These are phyloP conservation scores for Claviceps lovelessii DNA, from an alignment of 2,329 filamentous ascomycete species.

Conservation along the genomic window DNA sequence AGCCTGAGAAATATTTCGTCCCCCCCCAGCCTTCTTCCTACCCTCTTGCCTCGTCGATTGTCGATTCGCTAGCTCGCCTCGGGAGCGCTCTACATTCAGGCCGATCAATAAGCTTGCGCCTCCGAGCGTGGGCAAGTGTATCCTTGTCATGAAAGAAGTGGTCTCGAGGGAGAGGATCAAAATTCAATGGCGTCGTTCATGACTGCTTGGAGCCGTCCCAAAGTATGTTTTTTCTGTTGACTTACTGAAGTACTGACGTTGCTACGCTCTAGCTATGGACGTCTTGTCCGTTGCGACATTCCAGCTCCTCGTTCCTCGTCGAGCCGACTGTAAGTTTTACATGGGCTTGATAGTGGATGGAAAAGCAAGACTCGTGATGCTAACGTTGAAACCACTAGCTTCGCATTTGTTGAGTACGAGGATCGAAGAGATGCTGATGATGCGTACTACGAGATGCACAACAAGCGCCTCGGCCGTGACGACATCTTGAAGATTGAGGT, in stretches of 20 bases:
- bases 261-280: conserved; percentile 60
- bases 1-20: conserved; percentile 1
- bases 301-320: conserved; percentile 86
- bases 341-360: background rate
- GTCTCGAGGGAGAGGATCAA: background rate
- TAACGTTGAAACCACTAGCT: conserved; percentile 33
- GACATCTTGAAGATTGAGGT: conserved; percentile 97
- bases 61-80: conserved; percentile 16
- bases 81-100: conserved; percentile 15
- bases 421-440: conserved; percentile 96
- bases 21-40: conserved; percentile 8
- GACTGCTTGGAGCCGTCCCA: background rate
- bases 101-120: conserved; percentile 11
- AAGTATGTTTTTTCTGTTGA: conserved; percentile 4
- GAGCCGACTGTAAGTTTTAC: conserved; percentile 72
- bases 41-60: conserved; percentile 11
- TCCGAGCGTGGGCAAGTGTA: conserved; percentile 8
- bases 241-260: conserved; percentile 16
- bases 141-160: conserved; percentile 5
- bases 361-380: background rate
- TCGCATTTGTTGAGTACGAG: conserved; percentile 98
- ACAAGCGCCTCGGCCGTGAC: conserved; percentile 93
- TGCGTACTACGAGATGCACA: conserved; percentile 99
- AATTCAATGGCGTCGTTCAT: background rate
- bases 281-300: conserved; percentile 95